Evolutionary conservation across 2,329 filamentous ascomycete genomes (phyloP).

Genomic region (Aspergillus fumigatus): DNA sequence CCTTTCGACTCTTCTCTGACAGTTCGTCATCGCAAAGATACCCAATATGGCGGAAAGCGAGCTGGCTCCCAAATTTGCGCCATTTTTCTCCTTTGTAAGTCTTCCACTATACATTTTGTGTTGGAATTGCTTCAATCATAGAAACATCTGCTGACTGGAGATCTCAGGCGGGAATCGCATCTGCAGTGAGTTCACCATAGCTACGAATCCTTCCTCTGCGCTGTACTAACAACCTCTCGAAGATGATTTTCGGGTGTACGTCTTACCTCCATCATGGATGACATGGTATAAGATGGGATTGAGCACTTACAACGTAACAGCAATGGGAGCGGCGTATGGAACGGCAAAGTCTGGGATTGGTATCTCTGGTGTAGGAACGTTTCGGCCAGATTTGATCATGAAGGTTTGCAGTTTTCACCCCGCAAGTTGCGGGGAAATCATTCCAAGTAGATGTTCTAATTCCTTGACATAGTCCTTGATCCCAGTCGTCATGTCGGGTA

Average conservation of each 20-base stretch:
- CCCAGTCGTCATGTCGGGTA: constrained; percentile 86
- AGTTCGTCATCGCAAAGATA: not conserved
- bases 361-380: constrained; percentile 63
- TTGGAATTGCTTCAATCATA: not conserved
- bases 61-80: constrained; percentile 59
- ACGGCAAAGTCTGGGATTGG: constrained; percentile 66
- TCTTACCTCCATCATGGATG: constrained; percentile 13
- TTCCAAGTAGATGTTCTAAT: constrained; percentile 7
- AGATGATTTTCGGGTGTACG: constrained; percentile 52
- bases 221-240: constrained; percentile 22
- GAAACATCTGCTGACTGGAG: constrained; percentile 21
- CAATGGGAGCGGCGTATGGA: constrained; percentile 62
- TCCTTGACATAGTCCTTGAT: constrained; percentile 43
- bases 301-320: constrained; percentile 37
- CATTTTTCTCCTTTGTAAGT: constrained; percentile 65
- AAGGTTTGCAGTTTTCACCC: constrained; percentile 46
- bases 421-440: not conserved
- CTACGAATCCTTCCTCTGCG: constrained; percentile 1
- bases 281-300: constrained; percentile 4
- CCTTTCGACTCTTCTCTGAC: not conserved
- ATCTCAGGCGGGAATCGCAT: constrained; percentile 45
- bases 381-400: constrained; percentile 64
- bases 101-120: constrained; percentile 3
- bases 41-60: constrained; percentile 45
- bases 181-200: constrained; percentile 38